Evolutionary conservation across 225 moss, liverwort and hornwort genomes (phyloP).

Genomic region (Marchantia polymorpha): DNA sequence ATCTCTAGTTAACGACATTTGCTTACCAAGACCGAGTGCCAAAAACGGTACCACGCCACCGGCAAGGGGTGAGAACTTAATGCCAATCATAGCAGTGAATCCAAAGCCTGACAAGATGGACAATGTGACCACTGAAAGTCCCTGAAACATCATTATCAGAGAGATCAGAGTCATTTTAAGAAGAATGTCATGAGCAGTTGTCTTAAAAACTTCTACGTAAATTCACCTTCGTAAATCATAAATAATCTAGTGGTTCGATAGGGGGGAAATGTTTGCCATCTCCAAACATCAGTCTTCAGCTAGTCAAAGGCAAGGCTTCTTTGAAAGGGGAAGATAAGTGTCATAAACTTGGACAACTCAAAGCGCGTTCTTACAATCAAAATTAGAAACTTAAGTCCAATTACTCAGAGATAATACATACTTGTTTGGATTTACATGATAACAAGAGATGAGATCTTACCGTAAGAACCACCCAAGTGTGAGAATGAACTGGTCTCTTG

Average conservation of each 20-base stretch:
- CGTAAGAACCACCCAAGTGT: slow-evolving; percentile 70
- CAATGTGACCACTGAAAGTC: slow-evolving; percentile 66
- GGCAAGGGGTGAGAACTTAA: slow-evolving; percentile 80
- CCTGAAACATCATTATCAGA: slow-evolving; percentile 44
- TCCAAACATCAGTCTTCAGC: too few species aligned
- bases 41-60: slow-evolving; percentile 95
- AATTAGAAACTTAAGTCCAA: too few species aligned
- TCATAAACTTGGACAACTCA: too few species aligned
- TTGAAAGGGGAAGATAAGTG: too few species aligned
- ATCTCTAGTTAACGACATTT: too few species aligned
- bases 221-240: too few species aligned
- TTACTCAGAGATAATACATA: background rate
- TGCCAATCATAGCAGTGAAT: slow-evolving; percentile 66
- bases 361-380: background rate
- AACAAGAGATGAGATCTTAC: slow-evolving; percentile 32
- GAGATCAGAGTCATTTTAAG: too few species aligned
- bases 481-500: slow-evolving; percentile 72
- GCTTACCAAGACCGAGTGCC: slow-evolving; percentile 76
- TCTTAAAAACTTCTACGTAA: too few species aligned
- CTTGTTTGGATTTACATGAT: background rate
- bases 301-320: too few species aligned
- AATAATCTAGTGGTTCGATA: too few species aligned
- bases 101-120: slow-evolving; percentile 90
- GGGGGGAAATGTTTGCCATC: background rate
- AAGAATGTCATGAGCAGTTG: too few species aligned